phyloP scores from a whole-genome alignment of 1,139 yeast genomes.

The Trichomonascaceae sp. region DNA sequence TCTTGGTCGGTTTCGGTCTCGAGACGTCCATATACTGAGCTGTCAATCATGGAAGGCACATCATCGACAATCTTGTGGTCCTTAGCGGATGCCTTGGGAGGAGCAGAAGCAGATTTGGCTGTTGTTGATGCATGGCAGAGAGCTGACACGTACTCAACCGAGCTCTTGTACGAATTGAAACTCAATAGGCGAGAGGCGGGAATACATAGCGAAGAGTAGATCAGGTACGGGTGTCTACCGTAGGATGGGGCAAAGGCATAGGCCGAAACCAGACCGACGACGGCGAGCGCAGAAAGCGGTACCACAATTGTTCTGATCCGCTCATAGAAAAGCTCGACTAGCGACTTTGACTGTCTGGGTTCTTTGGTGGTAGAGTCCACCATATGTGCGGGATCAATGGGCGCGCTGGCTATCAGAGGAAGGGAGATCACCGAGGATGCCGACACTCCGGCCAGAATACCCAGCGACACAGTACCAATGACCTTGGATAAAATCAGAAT shows the following conservation, averaged over 20 bases:
- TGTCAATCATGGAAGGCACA: constrained; percentile 15
- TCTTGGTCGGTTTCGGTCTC: constrained; percentile 6
- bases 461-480: constrained; percentile 19
- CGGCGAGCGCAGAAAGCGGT: constrained; percentile 12
- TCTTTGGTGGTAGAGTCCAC: not conserved
- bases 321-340: not conserved
- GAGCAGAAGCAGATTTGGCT: constrained; percentile 1
- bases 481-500: constrained; percentile 17
- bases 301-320: constrained; percentile 5
- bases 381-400: not conserved
- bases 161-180: constrained; percentile 2
- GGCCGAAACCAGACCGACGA: constrained; percentile 12
- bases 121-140: not conserved
- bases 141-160: not conserved
- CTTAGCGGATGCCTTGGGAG: constrained; percentile 1
- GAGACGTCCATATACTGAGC: constrained; percentile 14
- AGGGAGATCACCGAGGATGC: constrained; percentile 14
- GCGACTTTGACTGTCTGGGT: not conserved
- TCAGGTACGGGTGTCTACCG: constrained; percentile 18
- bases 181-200: constrained; percentile 10
- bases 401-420: constrained; percentile 9
- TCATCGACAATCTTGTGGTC: constrained; percentile 4
- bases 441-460: constrained; percentile 17
- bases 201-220: constrained; percentile 15
- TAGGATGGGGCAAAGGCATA: constrained; percentile 13